Conservation (phyloP, 148 eudicot genomes). For the Diospyros kaki region DNA sequence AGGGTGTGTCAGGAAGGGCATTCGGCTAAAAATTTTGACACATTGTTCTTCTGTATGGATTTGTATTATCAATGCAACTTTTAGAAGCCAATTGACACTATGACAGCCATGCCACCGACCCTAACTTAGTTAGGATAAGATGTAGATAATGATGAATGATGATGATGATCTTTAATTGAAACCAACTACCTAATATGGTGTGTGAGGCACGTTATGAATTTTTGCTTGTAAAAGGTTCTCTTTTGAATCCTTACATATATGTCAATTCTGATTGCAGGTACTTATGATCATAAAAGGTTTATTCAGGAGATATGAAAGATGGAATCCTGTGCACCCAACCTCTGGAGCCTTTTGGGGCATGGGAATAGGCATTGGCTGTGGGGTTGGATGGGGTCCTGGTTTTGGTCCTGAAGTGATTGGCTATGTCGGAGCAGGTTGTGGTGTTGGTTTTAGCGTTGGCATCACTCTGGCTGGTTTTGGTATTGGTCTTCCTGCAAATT, state of each 20-base stretch:
- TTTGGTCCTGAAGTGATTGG: slow-evolving; percentile 98
- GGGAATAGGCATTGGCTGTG: slow-evolving; percentile 94
- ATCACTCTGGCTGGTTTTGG: slow-evolving; percentile 86
- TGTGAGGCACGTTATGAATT: not conserved
- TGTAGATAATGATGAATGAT: too few species aligned
- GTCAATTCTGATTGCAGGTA: slow-evolving; percentile 38
- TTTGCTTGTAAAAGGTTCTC: not conserved
- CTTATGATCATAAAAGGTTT: slow-evolving; percentile 81
- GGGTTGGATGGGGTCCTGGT: slow-evolving; percentile 99
- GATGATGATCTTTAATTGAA: not conserved
- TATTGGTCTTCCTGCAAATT: slow-evolving; percentile 85
- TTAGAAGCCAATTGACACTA: too few species aligned
- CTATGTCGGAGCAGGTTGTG: slow-evolving; percentile 98
- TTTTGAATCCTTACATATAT: not conserved
- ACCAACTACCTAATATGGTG: not conserved
- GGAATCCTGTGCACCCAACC: slow-evolving; percentile 99
- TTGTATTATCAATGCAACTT: too few species aligned
- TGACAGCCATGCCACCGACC: too few species aligned
- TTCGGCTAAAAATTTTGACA: too few species aligned
- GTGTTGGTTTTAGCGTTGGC: slow-evolving; percentile 86
- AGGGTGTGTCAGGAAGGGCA: too few species aligned
- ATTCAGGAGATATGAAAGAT: slow-evolving; percentile 72
- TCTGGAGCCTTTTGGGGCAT: slow-evolving; percentile 96
- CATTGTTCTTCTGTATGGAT: too few species aligned
- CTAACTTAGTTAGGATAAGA: too few species aligned